Evolutionary conservation across 2,329 filamentous ascomycete genomes (phyloP).

Genomic region (Elsinoe australis): DNA sequence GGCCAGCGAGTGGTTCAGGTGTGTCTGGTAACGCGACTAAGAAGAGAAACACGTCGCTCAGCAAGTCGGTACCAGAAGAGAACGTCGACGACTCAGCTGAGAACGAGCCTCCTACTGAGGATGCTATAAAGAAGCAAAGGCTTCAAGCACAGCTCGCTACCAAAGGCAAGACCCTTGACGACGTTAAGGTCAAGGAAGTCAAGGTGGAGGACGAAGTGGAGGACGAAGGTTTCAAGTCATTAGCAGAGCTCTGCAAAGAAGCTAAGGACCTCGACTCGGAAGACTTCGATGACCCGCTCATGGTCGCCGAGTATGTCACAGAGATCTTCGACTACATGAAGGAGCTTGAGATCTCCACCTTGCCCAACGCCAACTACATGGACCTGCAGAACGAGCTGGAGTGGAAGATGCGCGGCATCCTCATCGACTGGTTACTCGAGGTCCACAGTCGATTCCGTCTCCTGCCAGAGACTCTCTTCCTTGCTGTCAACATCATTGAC

Average conservation of each 20-base stretch:
- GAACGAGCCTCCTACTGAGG: constrained; percentile 57
- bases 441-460: constrained; percentile 96
- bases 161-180: constrained; percentile 28
- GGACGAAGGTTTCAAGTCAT: constrained; percentile 24
- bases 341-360: constrained; percentile 69
- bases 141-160: constrained; percentile 25
- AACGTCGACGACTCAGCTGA: constrained; percentile 54
- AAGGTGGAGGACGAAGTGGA: constrained; percentile 31
- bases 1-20: constrained; percentile 65
- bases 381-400: constrained; percentile 87
- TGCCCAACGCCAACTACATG: constrained; percentile 93
- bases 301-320: constrained; percentile 94
- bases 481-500: constrained; percentile 96
- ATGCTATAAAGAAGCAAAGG: constrained; percentile 30
- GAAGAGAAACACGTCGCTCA: constrained; percentile 54
- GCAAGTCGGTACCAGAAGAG: constrained; percentile 45
- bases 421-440: constrained; percentile 97
- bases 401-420: constrained; percentile 97
- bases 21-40: constrained; percentile 57
- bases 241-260: constrained; percentile 32
- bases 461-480: constrained; percentile 90
- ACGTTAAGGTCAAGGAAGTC: constrained; percentile 26
- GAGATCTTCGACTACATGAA: constrained; percentile 96
- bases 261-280: constrained; percentile 70
- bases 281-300: constrained; percentile 86